Base-by-base conservation (phyloP, 2,329 filamentous ascomycete genomes). In the Pseudopithomyces maydicus region DNA sequence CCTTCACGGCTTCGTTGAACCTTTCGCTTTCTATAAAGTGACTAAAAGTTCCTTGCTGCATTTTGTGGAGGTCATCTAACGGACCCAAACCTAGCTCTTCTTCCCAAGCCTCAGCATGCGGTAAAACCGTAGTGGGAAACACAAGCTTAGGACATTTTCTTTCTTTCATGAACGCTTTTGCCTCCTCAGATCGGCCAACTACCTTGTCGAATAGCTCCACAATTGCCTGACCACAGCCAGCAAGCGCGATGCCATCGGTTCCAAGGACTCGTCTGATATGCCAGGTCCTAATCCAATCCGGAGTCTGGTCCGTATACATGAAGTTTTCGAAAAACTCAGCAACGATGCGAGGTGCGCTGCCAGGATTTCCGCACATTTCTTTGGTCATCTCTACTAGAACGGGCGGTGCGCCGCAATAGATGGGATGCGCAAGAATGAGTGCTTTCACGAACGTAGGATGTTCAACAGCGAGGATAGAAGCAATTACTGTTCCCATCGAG, bases 401-500 rank as follows among this genome's bases (percentile, higher is more conserved):
- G 12, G 52, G 46, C 7, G 59, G 52, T 4, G 52, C 55, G 10
- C 53, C 56, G n/a, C 54, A 51, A 46, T 65, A 67, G 6, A 64
- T 61, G 1, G 63, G 62, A 50, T 67, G 57, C 20, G 57, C 58
- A 14, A 66, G 52, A 2, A 66, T 56, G 20, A 67, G 44, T 10
- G 53, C 65, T 32, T 52, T 55, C 6, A 63, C 56, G 2, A 45
- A 2, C 3, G 57, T 43, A 8, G 57, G 63, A 43, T 65, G 32
- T 23, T 61, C 46, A 15, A 57, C 54, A 12, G 60, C 58, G 6
- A 63, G 49, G 11, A 56, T 52, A 19, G 57, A 58, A 1, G 60
- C 42, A 15, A 61, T 55, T 12, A 63, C 23, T 6, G 53, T 61
- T 45, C 55, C 45, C 59, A 62, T 62, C 5, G 62, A 65, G 35